Evolutionary conservation across 805 yeast species (phyloP), one percentile per base, ranked within the genome.

Genomic region (Wickerhamomyces alni): DNA sequence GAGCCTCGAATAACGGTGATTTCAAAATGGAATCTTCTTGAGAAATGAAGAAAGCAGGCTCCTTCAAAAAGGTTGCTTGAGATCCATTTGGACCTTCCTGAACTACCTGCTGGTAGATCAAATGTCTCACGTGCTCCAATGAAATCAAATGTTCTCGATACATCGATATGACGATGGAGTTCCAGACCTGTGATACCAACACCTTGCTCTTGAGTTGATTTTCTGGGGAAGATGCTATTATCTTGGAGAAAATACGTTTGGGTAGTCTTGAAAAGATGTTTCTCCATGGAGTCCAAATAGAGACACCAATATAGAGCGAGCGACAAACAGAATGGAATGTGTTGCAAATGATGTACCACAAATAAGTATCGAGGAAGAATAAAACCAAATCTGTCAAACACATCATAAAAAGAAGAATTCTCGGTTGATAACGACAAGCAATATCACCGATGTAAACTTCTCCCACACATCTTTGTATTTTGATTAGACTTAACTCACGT

Each of bases 61-160:
- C 89, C 40, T 76, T 74, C 40, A 82, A 58, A 5, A 69, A 56
- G 9, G 64, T 59, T 11, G 65, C 69, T 4, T 65, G 67, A 3
- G 57, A 65, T 7, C 55, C 62, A 22, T 65, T 69, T 12, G 62
- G 48, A 3, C 57, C 46, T 22, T 63, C 48, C 28, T 51, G 54
- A 4, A 47, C 35, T 5, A 93, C 96, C 70, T 91, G 97, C 65
- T 91, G 98, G 65, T 93, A 93, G 48, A 93, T 75, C 61, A 93
- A 76, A 68, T 85, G 87, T 68, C 93, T 98, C 46, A 93, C 98
- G 62, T 94, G 99, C 62, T 93, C 99, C 62, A 94, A 86, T 15
- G 99, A 96, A 52, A 93, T 70, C 63, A 93, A 71, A 65, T 93
- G 99, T 67, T 94, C 99, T 70, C 99, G 87, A 77, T 93, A 94